These are phyloP conservation scores for Eucommia ulmoides DNA, from an alignment of 257 asterid species.

Conservation along the genomic window DNA sequence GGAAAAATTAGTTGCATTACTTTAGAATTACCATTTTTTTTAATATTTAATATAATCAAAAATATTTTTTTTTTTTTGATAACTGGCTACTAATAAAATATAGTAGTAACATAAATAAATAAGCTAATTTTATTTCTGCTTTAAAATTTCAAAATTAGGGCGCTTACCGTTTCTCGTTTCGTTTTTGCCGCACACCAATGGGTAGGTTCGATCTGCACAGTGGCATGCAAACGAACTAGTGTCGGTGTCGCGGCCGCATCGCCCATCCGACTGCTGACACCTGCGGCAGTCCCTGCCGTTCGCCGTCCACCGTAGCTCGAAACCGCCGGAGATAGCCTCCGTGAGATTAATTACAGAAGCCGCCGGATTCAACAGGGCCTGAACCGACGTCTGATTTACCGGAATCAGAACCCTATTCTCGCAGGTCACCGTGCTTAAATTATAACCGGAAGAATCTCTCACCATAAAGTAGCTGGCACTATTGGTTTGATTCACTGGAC, in stretches of 20 bases:
- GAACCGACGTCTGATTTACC: neutral
- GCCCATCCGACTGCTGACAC: neutral
- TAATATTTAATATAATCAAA: too few species aligned
- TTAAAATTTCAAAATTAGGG: too few species aligned
- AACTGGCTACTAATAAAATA: too few species aligned
- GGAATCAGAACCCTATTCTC: neutral
- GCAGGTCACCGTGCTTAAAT: too few species aligned
- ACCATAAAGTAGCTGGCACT: too few species aligned
- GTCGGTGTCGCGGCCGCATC: neutral
- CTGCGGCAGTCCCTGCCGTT: neutral
- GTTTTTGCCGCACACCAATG: neutral
- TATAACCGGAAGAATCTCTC: too few species aligned
- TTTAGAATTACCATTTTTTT: too few species aligned
- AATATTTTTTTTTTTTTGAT: too few species aligned
- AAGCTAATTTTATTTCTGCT: too few species aligned
- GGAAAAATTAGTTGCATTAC: too few species aligned
- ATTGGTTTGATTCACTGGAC: too few species aligned
- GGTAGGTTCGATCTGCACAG: neutral
- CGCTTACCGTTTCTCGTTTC: neutral
- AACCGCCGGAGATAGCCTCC: neutral
- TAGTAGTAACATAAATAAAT: too few species aligned
- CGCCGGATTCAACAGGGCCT: neutral
- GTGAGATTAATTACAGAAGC: neutral
- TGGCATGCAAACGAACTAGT: neutral
- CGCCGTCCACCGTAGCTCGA: neutral